These are phyloP conservation scores for Mycena latifolia DNA, from an alignment of 768 basidiomycete species.

Conservation along the genomic window DNA sequence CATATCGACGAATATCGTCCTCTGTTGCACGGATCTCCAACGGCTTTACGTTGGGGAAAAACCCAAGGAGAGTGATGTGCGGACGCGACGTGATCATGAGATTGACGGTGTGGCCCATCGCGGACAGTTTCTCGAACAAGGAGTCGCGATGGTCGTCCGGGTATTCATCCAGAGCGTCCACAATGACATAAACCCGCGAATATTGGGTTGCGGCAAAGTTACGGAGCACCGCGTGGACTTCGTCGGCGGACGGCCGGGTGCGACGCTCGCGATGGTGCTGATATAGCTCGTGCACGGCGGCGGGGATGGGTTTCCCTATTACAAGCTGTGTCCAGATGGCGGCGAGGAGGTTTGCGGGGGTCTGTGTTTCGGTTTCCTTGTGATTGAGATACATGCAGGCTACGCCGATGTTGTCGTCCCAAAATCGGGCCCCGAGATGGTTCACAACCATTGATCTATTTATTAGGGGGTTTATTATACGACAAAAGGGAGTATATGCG, in stretches of 20 bases:
- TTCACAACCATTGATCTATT: not conserved
- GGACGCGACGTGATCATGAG: not conserved
- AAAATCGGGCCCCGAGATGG: not conserved
- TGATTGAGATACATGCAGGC: constrained; percentile 4
- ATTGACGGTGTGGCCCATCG: not conserved
- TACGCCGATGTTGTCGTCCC: not conserved
- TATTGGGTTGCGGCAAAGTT: not conserved
- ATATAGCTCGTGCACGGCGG: not conserved
- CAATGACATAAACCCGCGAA: not conserved
- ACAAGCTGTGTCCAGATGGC: not conserved
- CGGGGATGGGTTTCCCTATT: not conserved
- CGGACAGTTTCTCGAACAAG: not conserved
- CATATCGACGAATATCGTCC: not conserved
- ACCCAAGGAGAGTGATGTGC: not conserved
- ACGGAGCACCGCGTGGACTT: not conserved
- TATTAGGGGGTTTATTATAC: not conserved
- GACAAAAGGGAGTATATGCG: too few species aligned
- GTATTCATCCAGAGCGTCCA: not conserved
- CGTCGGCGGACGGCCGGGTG: not conserved
- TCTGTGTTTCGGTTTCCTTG: constrained; percentile 1
- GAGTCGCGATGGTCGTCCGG: not conserved
- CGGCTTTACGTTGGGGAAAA: not conserved
- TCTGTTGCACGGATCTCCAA: not conserved
- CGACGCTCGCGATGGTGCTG: not conserved
- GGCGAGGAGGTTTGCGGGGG: not conserved